Evolutionary conservation across 345 rosid genomes (phyloP).

Genomic region (Microcos paniculata): DNA sequence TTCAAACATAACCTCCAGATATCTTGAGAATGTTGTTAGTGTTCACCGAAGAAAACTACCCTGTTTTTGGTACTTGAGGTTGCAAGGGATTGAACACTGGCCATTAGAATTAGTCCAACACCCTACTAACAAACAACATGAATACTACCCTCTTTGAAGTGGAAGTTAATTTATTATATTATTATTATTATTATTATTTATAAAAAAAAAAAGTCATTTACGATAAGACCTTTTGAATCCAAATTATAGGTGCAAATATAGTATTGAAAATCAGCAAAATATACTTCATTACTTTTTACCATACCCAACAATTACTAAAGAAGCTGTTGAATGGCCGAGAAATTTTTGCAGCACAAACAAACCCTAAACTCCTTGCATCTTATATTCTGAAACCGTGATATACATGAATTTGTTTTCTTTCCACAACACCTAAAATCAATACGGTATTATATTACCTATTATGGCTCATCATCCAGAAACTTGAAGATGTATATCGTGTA

Average conservation of each 20-base stretch:
- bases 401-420: not conserved
- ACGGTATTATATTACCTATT: not conserved
- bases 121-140: too few species aligned
- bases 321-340: not conserved
- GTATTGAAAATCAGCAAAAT: not conserved
- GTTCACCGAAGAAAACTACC: not conserved
- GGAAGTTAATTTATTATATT: too few species aligned
- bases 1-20: not conserved
- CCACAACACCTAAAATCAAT: not conserved
- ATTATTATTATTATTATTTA: too few species aligned
- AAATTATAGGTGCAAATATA: not conserved
- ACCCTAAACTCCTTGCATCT: not conserved
- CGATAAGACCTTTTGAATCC: not conserved
- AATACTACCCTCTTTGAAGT: not conserved
- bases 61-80: too few species aligned
- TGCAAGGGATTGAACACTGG: too few species aligned
- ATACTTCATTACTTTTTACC: not conserved
- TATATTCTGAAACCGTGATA: not conserved
- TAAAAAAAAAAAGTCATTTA: not conserved
- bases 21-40: not conserved
- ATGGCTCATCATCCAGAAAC: not conserved
- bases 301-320: not conserved
- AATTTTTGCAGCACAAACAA: not conserved
- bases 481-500: not conserved
- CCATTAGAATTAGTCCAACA: too few species aligned